Conservation (phyloP, 768 basidiomycete species). For the Lanmaoa pseudosensibilis region DNA sequence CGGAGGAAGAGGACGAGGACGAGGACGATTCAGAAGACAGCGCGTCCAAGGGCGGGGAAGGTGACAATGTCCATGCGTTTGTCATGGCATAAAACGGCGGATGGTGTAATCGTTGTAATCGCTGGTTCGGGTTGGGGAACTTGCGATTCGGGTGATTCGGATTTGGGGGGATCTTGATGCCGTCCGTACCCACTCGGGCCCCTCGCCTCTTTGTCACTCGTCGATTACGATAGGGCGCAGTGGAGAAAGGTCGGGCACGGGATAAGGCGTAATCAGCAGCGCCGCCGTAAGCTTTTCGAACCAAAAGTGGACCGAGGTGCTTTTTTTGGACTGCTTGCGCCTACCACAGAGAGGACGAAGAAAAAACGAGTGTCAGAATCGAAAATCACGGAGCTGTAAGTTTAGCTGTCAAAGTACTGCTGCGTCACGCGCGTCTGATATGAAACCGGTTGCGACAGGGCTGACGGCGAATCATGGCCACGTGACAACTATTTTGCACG, state of each 20-base stretch:
- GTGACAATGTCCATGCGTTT: constrained; percentile 6
- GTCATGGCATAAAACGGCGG: constrained; percentile 7
- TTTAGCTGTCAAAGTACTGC: background rate
- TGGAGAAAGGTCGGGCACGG: constrained; percentile 18
- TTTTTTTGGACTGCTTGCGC: background rate
- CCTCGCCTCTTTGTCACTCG: constrained; percentile 6
- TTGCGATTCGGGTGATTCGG: constrained; percentile 1
- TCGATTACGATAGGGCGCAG: constrained; percentile 25
- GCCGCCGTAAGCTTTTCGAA: constrained; percentile 8
- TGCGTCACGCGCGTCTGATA: background rate
- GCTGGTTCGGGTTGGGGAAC: background rate
- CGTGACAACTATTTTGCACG: background rate
- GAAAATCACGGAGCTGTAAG: background rate
- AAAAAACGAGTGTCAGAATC: background rate
- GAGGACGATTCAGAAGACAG: constrained; percentile 6
- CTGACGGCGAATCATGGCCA: constrained; percentile 1
- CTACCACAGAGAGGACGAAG: background rate
- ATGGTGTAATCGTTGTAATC: constrained; percentile 8
- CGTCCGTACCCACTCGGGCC: background rate
- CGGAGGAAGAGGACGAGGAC: constrained; percentile 21
- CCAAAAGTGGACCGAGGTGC: background rate
- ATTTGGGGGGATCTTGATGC: background rate
- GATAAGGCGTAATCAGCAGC: background rate
- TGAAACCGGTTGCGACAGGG: constrained; percentile 7
- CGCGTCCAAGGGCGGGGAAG: constrained; percentile 6